Percentiles rank a stretch among this genome's conserved stretches.
phyloP scores from a whole-genome alignment of 1,284 basidiomycete species.

The Sanghuangporus weigelae region DNA sequence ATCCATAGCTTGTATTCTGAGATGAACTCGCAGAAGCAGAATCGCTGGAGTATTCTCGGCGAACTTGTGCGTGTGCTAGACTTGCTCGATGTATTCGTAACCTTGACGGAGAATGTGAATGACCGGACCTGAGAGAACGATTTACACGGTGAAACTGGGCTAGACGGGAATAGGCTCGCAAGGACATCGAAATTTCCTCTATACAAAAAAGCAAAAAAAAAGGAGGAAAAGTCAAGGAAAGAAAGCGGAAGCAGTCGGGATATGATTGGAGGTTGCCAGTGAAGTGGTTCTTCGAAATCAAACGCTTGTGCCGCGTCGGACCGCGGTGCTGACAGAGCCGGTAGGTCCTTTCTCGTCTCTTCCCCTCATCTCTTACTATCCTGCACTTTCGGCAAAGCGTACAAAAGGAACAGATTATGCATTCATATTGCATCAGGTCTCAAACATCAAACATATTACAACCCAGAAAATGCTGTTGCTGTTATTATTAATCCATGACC shows the following conservation, averaged over 20 bases:
- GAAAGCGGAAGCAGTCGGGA: not conserved
- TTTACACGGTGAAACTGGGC: slow-evolving; percentile 1
- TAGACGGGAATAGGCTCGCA: not conserved
- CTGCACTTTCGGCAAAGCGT: too few species aligned
- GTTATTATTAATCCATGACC: not conserved
- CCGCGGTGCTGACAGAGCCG: not conserved
- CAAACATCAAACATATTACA: too few species aligned
- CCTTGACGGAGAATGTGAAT: not conserved
- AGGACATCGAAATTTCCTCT: not conserved
- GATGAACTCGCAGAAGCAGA: slow-evolving; percentile 1
- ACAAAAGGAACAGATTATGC: too few species aligned
- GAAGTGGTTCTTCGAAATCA: not conserved
- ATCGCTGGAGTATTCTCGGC: slow-evolving; percentile 10
- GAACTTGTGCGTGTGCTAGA: not conserved
- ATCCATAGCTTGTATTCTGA: not conserved
- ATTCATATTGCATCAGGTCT: too few species aligned
- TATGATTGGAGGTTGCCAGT: not conserved
- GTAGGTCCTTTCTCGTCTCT: not conserved
- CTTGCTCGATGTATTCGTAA: slow-evolving; percentile 1
- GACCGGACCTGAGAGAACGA: not conserved
- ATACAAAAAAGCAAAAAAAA: not conserved
- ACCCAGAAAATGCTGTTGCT: not conserved
- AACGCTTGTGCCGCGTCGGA: not conserved
- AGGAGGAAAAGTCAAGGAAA: not conserved
- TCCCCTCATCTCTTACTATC: not conserved